Base-by-base conservation (phyloP, 2,329 filamentous ascomycete genomes). In the Cladosporium sp. region DNA sequence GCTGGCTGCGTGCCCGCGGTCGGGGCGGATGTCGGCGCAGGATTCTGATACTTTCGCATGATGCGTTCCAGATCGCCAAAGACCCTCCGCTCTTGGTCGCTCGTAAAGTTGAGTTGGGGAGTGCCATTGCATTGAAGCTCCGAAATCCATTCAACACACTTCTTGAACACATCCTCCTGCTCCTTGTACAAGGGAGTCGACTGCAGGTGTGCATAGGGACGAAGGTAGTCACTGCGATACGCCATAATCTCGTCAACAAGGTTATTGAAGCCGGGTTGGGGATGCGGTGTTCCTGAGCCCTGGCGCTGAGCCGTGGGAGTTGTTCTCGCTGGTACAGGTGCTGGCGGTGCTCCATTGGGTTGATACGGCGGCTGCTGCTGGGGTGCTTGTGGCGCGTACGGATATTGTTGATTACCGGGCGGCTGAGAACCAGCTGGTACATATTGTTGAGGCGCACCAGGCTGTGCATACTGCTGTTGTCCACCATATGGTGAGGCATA, bases 181-280 rank as follows among this genome's bases (percentile, higher is more conserved):
- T 58, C 28, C 13, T 67, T 67, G 61, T 67, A 68, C 11, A 63
- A n/a, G 5, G 60, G 60, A 2, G 60, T 63, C 23, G 49, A 36
- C 28, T 63, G 60, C 49, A 63, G 13, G 26, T 63, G 60, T 14
- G 60, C 60, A 14, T 63, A 65, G 2, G 63, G 63, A 2, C 66
- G 63, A 11, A 72, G 61, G 36, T 69, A 70, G 10, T 62, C 36
- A n/a, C 66, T 58, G 43, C 69, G 68, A 53, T 68, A 72, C 23
- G 53, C 53, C 65, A 73, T 67, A 36, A 73, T 72, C 46, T 69
- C 70, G 53, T 69, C 66, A 6, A 73, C 70, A 32, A 73, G 66
- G 18, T 62, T 63, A 25, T 67, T 64, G 67, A 72, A 73, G 36
- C 66, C 66, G 25, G 68, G 63, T 64, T 67, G 59, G 21, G 67